Percentiles rank a stretch among this genome's conserved stretches.
phyloP scores from a whole-genome alignment of 2,329 filamentous ascomycete species.

The Ophiostoma novo-ulmi region DNA sequence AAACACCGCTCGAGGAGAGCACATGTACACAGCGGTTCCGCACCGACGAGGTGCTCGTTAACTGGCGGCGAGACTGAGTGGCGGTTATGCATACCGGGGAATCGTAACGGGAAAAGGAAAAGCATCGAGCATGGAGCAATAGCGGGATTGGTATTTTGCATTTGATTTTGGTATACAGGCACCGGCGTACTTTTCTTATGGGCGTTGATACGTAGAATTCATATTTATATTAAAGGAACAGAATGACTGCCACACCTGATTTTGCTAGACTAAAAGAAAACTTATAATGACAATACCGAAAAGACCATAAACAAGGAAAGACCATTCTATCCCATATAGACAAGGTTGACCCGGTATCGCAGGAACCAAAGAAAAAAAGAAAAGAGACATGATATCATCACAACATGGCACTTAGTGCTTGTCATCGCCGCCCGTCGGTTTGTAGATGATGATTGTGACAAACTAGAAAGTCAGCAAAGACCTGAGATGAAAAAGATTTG shows the following conservation, averaged over 20 bases:
- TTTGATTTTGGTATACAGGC: neutral
- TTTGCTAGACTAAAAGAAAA: neutral
- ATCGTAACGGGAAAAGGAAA: neutral
- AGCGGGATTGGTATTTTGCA: neutral
- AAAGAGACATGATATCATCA: neutral
- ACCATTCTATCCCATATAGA: neutral
- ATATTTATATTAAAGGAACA: neutral
- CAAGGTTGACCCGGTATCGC: neutral
- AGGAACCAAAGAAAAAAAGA: neutral
- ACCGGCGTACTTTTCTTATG: neutral
- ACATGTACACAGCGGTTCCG: slow-evolving; percentile 80
- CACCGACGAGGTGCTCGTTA: slow-evolving; percentile 74
- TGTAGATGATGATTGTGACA: slow-evolving; percentile 96
- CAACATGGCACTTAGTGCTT: slow-evolving; percentile 26
- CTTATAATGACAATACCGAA: neutral
- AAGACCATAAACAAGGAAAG: neutral
- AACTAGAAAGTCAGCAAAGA: slow-evolving; percentile 55
- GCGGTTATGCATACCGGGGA: neutral
- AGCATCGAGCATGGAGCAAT: neutral
- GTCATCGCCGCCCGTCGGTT: slow-evolving; percentile 65
- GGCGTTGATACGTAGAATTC: neutral
- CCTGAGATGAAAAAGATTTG: neutral
- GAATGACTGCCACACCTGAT: neutral
- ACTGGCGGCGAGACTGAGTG: slow-evolving; percentile 61
- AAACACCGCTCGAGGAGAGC: slow-evolving; percentile 70